Conservation (phyloP, 2,329 filamentous ascomycete genomes). For the Talaromyces albobiverticillius region DNA sequence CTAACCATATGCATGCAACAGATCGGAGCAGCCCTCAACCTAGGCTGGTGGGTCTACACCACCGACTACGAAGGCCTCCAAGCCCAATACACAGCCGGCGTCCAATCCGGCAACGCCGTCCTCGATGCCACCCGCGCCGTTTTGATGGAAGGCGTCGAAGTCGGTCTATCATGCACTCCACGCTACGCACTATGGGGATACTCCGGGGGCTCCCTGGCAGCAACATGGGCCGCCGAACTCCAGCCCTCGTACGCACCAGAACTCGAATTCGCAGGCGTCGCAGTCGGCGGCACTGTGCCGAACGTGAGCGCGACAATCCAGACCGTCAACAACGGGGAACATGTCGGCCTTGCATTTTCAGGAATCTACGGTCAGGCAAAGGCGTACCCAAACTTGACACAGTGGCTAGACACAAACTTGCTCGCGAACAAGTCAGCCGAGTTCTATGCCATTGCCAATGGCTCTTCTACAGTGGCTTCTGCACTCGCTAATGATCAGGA, state of each 20-base stretch:
- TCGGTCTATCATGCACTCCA: too few relatives aligned
- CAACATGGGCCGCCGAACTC: neutral
- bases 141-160: too few relatives aligned
- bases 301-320: neutral
- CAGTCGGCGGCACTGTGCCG: constrained; percentile 38
- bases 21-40: too few relatives aligned
- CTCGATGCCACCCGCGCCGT: too few relatives aligned
- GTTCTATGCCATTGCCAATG: neutral
- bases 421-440: neutral
- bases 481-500: neutral
- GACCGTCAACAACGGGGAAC: neutral
- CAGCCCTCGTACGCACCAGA: neutral
- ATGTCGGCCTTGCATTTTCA: neutral
- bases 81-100: too few relatives aligned
- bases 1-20: too few relatives aligned
- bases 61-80: too few relatives aligned
- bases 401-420: neutral
- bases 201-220: constrained; percentile 46
- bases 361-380: neutral
- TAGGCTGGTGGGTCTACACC: too few relatives aligned
- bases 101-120: too few relatives aligned
- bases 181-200: constrained; percentile 50
- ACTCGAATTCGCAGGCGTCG: constrained; percentile 40
- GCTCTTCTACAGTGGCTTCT: neutral
- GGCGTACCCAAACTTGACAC: neutral